These are phyloP conservation scores for Mycena citricolor DNA, from an alignment of 1,284 basidiomycete genomes.

Conservation along the genomic window DNA sequence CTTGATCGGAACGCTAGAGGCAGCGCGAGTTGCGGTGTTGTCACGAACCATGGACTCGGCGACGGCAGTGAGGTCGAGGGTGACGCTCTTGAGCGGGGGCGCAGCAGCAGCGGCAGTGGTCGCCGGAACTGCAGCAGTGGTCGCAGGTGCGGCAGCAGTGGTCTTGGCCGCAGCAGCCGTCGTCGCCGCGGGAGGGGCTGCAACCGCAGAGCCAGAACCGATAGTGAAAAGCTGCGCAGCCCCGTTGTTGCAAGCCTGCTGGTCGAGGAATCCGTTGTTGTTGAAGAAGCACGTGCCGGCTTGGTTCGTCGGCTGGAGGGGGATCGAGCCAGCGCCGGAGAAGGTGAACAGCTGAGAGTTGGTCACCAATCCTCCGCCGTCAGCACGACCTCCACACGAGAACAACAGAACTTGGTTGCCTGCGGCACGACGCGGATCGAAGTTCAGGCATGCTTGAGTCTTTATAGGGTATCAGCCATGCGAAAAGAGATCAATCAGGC, in stretches of 20 bases:
- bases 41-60: not conserved
- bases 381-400: constrained; percentile 5
- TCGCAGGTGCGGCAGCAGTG: not conserved
- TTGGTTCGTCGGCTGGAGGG: constrained; percentile 18
- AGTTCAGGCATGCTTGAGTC: constrained; percentile 5
- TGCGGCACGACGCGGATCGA: constrained; percentile 3
- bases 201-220: not conserved
- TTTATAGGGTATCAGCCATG: no score
- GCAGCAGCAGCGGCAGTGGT: not conserved
- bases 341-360: constrained; percentile 30
- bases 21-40: constrained; percentile 4
- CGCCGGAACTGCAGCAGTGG: not conserved
- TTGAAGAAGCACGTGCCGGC: constrained; percentile 21
- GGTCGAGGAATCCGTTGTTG: constrained; percentile 20
- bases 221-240: constrained; percentile 2
- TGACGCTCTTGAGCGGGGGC: not conserved
- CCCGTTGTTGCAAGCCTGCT: constrained; percentile 17
- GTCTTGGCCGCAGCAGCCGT: not conserved
- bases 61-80: constrained; percentile 4
- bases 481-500: no score
- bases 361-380: not conserved
- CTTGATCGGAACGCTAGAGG: constrained; percentile 4
- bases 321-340: constrained; percentile 4
- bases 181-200: not conserved
- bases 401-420: constrained; percentile 3